These are phyloP conservation scores for Adansonia madagascariensis DNA, from an alignment of 441 rosid genomes.

Conservation along the genomic window DNA sequence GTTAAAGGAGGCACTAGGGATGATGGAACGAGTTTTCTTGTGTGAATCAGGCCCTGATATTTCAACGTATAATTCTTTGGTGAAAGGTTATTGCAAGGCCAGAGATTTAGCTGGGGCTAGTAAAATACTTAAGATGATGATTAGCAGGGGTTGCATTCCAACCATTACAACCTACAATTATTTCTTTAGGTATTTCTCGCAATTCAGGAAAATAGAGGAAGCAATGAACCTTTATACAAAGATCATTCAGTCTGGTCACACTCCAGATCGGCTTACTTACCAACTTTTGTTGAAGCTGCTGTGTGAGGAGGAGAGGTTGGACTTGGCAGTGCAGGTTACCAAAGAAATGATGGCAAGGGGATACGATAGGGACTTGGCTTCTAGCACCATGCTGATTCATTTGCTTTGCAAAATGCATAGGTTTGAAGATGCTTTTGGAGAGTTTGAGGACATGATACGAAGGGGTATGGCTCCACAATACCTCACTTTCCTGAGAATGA, in stretches of 20 bases:
- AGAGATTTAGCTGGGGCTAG: slow-evolving; percentile 71
- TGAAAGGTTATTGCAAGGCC: slow-evolving; percentile 79
- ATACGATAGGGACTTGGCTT: slow-evolving; percentile 64
- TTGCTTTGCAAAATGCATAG: slow-evolving; percentile 61
- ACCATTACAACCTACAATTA: slow-evolving; percentile 76
- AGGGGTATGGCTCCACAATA: slow-evolving; percentile 75
- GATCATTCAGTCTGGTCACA: slow-evolving; percentile 77
- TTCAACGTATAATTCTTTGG: slow-evolving; percentile 77
- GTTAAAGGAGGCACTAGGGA: slow-evolving; percentile 64
- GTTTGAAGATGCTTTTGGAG: slow-evolving; percentile 70
- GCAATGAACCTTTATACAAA: slow-evolving; percentile 79
- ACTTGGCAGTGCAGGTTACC: slow-evolving; percentile 68
- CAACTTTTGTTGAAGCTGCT: slow-evolving; percentile 81
- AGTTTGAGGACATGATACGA: slow-evolving; percentile 68
- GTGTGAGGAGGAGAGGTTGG: slow-evolving; percentile 73
- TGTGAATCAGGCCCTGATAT: slow-evolving; percentile 71
- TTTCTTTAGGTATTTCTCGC: slow-evolving; percentile 69
- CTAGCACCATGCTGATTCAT: slow-evolving; percentile 74
- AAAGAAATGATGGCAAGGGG: slow-evolving; percentile 80
- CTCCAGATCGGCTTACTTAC: slow-evolving; percentile 70
- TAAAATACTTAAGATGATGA: slow-evolving; percentile 78
- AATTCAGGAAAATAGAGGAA: slow-evolving; percentile 63
- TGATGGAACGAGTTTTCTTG: slow-evolving; percentile 65
- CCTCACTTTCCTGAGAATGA: slow-evolving; percentile 69
- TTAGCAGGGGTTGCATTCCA: slow-evolving; percentile 61